Percentiles rank a stretch among this genome's conserved stretches.
These are phyloP conservation scores for Podila epicladia DNA, from an alignment of 192 early-diverging fungal genomes.

Conservation along the genomic window DNA sequence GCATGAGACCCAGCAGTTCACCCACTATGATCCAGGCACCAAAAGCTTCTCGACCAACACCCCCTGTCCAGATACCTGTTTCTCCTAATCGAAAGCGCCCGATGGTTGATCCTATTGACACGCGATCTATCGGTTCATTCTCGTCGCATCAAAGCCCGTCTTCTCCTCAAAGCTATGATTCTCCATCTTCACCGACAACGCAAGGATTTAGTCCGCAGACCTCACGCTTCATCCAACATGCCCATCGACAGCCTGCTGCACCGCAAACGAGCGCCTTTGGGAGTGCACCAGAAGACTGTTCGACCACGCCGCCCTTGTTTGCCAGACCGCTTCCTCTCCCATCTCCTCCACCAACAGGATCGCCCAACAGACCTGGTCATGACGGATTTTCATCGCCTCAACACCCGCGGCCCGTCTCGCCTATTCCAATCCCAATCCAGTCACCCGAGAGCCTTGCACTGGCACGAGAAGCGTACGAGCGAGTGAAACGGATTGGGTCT, in stretches of 20 bases:
- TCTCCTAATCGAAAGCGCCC: constrained; percentile 23
- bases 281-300: constrained; percentile 31
- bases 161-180: constrained; percentile 22
- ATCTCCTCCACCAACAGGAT: constrained; percentile 27
- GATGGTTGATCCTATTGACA: constrained; percentile 19
- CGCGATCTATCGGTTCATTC: constrained; percentile 25
- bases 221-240: constrained; percentile 36
- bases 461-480: constrained; percentile 36
- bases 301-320: constrained; percentile 34
- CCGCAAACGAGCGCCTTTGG: constrained; percentile 43
- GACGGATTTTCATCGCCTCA: neutral
- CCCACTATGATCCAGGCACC: constrained; percentile 5
- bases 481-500: constrained; percentile 31
- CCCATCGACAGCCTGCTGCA: constrained; percentile 46
- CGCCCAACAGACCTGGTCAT: constrained; percentile 14
- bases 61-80: constrained; percentile 25
- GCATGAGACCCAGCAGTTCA: neutral
- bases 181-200: constrained; percentile 17
- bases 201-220: constrained; percentile 20
- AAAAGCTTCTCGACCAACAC: constrained; percentile 9
- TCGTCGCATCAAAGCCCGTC: constrained; percentile 31
- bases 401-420: constrained; percentile 18
- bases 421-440: constrained; percentile 23
- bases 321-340: constrained; percentile 37
- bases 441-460: constrained; percentile 38